phyloP scores from a whole-genome alignment of 164 flowering plant genomes.

The Euptelea pleiosperma region DNA sequence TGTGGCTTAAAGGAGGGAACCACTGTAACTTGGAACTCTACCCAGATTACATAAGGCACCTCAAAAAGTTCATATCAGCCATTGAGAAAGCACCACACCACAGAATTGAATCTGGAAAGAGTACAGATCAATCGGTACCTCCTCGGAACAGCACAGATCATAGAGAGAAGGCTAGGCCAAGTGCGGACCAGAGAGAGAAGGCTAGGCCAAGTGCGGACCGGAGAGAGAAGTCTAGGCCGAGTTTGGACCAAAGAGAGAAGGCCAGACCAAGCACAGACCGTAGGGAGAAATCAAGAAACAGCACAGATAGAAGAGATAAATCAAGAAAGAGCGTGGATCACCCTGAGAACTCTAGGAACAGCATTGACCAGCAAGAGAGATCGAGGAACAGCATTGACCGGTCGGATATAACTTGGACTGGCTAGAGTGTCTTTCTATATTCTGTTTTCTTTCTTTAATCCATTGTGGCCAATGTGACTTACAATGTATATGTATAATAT shows the following conservation, averaged over 20 bases:
- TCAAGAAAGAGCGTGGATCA: conserved; percentile 45
- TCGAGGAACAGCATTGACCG: conserved; percentile 76
- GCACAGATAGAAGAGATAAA: conserved; percentile 39
- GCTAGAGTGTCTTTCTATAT: conserved; percentile 3
- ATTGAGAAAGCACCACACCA: conserved; percentile 32
- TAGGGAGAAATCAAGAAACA: conserved; percentile 44
- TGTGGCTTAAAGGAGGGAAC: too few relatives aligned
- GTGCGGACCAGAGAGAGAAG: conserved; percentile 49
- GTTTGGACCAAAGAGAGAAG: conserved; percentile 46
- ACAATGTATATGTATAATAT: conserved; percentile 1
- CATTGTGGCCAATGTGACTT: neutral
- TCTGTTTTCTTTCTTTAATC: conserved; percentile 7
- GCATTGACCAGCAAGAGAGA: conserved; percentile 46
- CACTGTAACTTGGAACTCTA: conserved; percentile 51
- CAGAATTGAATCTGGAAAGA: conserved; percentile 9
- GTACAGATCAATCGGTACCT: conserved; percentile 14
- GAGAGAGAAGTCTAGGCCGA: conserved; percentile 40
- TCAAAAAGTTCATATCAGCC: conserved; percentile 50
- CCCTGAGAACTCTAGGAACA: conserved; percentile 30
- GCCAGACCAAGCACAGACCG: conserved; percentile 40
- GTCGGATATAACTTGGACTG: conserved; percentile 27
- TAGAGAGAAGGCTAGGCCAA: conserved; percentile 31
- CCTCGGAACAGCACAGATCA: conserved; percentile 21
- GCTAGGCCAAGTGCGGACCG: too few relatives aligned
- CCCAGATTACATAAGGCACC: conserved; percentile 49